Conservation (phyloP, 1,284 basidiomycete species). For the Trichosporon coremiiforme region DNA sequence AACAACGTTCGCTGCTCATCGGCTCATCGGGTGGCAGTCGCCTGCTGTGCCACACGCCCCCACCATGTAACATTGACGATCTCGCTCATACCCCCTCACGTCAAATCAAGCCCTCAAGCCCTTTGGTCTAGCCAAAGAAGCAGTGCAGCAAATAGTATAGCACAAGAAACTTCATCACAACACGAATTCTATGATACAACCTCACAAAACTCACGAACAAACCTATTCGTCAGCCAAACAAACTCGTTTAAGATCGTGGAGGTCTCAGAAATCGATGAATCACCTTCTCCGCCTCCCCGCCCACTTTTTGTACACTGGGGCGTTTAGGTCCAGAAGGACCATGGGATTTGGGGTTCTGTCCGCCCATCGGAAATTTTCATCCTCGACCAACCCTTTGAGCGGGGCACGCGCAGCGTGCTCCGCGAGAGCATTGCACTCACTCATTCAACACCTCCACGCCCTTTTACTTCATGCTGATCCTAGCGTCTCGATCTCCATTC, state of each 20-base stretch:
- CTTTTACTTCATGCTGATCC: no score
- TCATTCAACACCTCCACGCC: not conserved
- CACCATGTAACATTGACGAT: no score
- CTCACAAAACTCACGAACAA: no score
- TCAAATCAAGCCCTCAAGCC: no score
- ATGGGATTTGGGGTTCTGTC: constrained; percentile 47
- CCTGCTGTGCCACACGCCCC: no score
- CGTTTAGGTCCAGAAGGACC: constrained; percentile 43
- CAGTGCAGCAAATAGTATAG: no score
- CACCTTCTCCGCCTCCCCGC: constrained; percentile 51
- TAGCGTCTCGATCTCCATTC: no score
- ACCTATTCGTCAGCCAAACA: constrained; percentile 17
- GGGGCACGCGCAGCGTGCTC: not conserved
- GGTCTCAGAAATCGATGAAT: constrained; percentile 51
- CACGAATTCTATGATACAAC: not conserved
- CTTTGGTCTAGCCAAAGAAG: no score
- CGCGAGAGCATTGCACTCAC: not conserved
- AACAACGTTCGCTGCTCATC: no score
- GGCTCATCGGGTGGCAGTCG: no score
- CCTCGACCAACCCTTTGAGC: constrained; percentile 22
- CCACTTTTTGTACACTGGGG: constrained; percentile 54
- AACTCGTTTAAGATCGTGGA: not conserved
- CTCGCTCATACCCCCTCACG: no score
- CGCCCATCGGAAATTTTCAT: constrained; percentile 54
- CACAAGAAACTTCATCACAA: not conserved